Base-by-base conservation (phyloP, 1,284 basidiomycete genomes). In the Polyporus tsugae region DNA sequence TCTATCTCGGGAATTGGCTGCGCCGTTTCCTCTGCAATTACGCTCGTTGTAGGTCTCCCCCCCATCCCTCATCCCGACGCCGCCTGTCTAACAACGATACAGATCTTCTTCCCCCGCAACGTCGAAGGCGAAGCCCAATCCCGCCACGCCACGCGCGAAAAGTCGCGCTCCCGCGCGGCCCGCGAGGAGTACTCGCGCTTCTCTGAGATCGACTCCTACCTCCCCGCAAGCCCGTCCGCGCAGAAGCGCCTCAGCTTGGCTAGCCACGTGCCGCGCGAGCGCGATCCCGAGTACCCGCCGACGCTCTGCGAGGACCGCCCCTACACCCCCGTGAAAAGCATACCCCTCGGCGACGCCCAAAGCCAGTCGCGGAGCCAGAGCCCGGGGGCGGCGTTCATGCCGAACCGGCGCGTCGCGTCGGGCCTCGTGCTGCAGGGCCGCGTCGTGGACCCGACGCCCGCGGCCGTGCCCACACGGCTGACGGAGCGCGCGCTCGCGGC, bases 101-200 rank as follows among this genome's bases (percentile, higher is more conserved):
- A 92, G 91, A 91, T 93, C 38, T 93, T 93, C 83, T 93, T 93
- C 80, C 91, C 92, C 39, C 89, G 92, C 33, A 91, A 89, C 2
- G 83, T 89, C 62, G 86, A 91, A 76, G 81, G 82, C 53, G 91
- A 92, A 78, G 66, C 76, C 52, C 71, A 72, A 25, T 73, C 72
- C 35, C 72, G 72, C 52, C 62, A 76, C 60, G 72, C 76, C 2
- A 72, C 72, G 38, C 73, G 74, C 44, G 73, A 74, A 46, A 73
- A 69, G 65, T 72, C 69, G 42, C 71, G 58, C 55, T 70, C 70
- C 19, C 71, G 69, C 63, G 67, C 44, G 44, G 65, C 58, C 58
- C 35, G 38, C 3, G 35, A 59, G 10, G 58, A 59, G 38, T 59
- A 73, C 46, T 73, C 67, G n/a, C 64, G 67, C 49, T 67, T 70